Evolutionary conservation across 2,329 filamentous ascomycete species (phyloP).

Genomic region (Colletotrichum liaoningense): DNA sequence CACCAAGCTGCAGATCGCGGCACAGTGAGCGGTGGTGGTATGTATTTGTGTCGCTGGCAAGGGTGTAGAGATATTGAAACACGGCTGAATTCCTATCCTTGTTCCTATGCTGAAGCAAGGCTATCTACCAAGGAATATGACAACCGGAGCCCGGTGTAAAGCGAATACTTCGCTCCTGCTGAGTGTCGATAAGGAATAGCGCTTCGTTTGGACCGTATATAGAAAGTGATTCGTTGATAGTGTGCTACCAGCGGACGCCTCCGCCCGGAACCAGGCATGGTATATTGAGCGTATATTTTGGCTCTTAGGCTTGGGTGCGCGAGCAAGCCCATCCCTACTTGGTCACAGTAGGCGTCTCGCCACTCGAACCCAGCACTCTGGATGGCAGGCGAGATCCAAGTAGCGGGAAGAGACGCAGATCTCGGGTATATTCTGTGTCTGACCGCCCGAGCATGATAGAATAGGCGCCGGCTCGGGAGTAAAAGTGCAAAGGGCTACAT

Average conservation of each 20-base stretch:
- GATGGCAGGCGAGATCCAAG: constrained; percentile 2
- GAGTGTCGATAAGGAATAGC: not conserved
- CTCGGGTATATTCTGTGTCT: constrained; percentile 12
- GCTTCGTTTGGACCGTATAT: not conserved
- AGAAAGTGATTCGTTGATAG: not conserved
- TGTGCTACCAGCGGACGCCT: not conserved
- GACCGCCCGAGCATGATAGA: not conserved
- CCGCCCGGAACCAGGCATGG: not conserved
- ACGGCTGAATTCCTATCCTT: constrained; percentile 25
- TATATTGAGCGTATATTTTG: not conserved
- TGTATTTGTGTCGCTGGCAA: not conserved
- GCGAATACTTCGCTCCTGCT: not conserved
- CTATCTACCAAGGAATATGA: not conserved
- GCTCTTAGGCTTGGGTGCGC: not conserved
- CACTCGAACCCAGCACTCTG: constrained; percentile 12
- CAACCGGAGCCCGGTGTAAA: not conserved
- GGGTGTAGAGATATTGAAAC: constrained; percentile 21
- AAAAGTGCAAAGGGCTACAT: not conserved
- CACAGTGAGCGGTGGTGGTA: not conserved
- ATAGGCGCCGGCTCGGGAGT: not conserved
- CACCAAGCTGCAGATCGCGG: constrained; percentile 14
- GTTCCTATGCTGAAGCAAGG: constrained; percentile 9
- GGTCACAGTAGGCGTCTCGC: constrained; percentile 2
- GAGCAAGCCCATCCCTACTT: constrained; percentile 12
- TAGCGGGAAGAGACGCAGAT: constrained; percentile 21